phyloP scores from a whole-genome alignment of 169 alveolate genomes.

The Plasmodium chabaudi region DNA sequence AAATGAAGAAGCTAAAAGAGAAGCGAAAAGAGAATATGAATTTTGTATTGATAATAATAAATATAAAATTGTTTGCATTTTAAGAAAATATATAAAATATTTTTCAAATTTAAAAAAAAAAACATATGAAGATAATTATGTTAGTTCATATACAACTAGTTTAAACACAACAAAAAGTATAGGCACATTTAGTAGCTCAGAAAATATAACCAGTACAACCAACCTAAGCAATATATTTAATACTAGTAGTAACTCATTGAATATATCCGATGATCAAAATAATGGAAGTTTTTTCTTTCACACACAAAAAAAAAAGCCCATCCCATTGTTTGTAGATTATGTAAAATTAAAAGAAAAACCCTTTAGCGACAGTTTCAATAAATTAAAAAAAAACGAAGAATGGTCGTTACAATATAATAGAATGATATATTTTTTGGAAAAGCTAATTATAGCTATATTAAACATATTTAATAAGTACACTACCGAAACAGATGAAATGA shows the following conservation, averaged over 20 bases:
- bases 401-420: not conserved
- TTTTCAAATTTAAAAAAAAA: slow-evolving; percentile 26
- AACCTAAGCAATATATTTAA: not conserved
- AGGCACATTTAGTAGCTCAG: not conserved
- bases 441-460: not conserved
- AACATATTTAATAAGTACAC: not conserved
- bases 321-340: not conserved
- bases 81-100: slow-evolving; percentile 45
- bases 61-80: slow-evolving; percentile 26
- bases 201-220: not conserved
- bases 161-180: not conserved
- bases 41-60: slow-evolving; percentile 7
- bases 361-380: not conserved
- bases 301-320: not conserved
- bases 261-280: not conserved
- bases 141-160: not conserved
- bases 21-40: slow-evolving; percentile 39
- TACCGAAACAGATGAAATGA: not conserved
- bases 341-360: slow-evolving; percentile 3
- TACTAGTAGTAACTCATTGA: not conserved
- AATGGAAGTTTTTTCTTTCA: not conserved
- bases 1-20: slow-evolving; percentile 34
- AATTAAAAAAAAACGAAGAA: not conserved
- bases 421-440: not conserved
- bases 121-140: slow-evolving; percentile 9